phyloP scores from a whole-genome alignment of 2,329 filamentous ascomycete genomes.

The Conoideocrella luteorostrata region DNA sequence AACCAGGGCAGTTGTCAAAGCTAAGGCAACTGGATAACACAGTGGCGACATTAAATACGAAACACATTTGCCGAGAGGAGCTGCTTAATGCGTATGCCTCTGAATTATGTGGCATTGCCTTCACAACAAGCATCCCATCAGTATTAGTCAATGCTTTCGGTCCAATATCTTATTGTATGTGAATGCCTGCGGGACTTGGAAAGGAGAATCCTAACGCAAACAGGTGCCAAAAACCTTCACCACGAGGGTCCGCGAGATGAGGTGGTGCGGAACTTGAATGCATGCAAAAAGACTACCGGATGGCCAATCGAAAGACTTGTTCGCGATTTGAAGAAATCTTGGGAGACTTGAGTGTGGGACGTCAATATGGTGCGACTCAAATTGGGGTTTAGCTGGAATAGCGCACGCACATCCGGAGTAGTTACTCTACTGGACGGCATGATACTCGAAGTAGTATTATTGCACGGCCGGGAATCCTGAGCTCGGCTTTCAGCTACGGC shows the following conservation, averaged over 20 bases:
- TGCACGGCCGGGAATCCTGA: conserved; percentile 19
- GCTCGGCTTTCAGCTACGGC: conserved; percentile 20
- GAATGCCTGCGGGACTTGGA: neutral
- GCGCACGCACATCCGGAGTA: too few relatives aligned
- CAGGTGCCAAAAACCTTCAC: conserved; percentile 25
- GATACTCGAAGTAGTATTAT: neutral
- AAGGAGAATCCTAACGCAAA: neutral
- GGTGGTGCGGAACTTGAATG: conserved; percentile 23
- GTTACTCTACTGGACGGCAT: too few relatives aligned
- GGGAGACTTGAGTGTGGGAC: conserved; percentile 13
- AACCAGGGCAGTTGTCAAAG: conserved; percentile 6
- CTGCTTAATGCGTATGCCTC: conserved; percentile 28
- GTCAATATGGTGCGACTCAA: neutral
- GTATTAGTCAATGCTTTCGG: conserved; percentile 43
- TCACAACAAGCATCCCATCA: conserved; percentile 34
- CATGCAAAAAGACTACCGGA: conserved; percentile 27
- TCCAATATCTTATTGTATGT: conserved; percentile 25
- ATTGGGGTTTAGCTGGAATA: neutral
- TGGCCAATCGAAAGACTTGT: conserved; percentile 34
- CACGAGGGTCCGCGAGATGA: conserved; percentile 22
- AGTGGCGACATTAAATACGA: neutral
- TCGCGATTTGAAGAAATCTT: conserved; percentile 20
- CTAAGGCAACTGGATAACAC: neutral
- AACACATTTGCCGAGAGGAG: conserved; percentile 11
- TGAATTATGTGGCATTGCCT: conserved; percentile 37